These are phyloP conservation scores for Coemansia sp. DNA, from an alignment of 192 early-diverging fungal genomes.

Conservation along the genomic window DNA sequence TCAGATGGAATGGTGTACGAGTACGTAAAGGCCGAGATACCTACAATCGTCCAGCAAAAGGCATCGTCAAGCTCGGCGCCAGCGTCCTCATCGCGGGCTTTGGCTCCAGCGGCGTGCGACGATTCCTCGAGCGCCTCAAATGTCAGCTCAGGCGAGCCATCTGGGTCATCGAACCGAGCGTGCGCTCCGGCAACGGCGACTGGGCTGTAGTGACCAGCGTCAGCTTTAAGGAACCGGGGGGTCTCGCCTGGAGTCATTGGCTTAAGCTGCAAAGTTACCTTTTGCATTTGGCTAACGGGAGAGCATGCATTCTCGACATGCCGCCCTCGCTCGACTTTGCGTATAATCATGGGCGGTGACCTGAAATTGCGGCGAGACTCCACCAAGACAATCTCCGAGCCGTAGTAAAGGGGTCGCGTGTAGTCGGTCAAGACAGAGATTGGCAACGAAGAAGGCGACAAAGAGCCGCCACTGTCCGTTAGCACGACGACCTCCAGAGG, in stretches of 20 bases:
- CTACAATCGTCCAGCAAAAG: conserved; percentile 83
- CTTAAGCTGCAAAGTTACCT: conserved; percentile 61
- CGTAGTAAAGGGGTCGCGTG: conserved; percentile 56
- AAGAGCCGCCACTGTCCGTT: neutral
- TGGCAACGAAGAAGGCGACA: neutral
- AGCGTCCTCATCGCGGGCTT: neutral
- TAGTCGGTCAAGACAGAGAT: neutral
- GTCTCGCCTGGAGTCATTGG: conserved; percentile 15
- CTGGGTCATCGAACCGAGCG: conserved; percentile 34
- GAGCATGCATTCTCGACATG: conserved; percentile 60
- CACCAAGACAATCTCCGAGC: conserved; percentile 66
- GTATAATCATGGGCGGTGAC: conserved; percentile 68
- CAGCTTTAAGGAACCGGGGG: conserved; percentile 33
- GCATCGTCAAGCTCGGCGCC: conserved; percentile 64
- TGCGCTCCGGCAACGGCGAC: conserved; percentile 1
- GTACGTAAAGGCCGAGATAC: conserved; percentile 59
- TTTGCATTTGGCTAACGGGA: conserved; percentile 82
- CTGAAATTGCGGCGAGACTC: conserved; percentile 59
- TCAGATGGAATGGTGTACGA: conserved; percentile 26
- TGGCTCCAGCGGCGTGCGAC: neutral
- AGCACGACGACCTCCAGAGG: conserved; percentile 40
- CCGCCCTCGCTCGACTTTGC: conserved; percentile 73
- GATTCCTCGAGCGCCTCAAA: conserved; percentile 33
- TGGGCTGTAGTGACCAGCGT: conserved; percentile 35
- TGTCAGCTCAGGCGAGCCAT: conserved; percentile 46